Conservation (phyloP, 1,139 yeast species). For the Sugiyamaella xylanicola region DNA sequence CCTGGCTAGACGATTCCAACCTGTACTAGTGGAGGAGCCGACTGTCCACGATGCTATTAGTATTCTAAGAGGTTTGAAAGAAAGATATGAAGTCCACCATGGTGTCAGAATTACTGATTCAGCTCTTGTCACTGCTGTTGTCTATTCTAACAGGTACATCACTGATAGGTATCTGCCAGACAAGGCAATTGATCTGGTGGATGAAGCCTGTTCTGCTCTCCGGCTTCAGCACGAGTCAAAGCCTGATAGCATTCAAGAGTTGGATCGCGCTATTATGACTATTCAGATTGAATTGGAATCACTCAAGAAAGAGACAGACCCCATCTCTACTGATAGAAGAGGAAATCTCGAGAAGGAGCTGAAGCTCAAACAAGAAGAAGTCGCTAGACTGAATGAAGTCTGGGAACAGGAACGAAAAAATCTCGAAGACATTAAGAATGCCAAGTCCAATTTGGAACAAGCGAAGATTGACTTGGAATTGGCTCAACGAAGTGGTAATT, state of each 20-base stretch:
- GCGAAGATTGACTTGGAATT: conserved; percentile 82
- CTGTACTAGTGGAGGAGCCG: conserved; percentile 88
- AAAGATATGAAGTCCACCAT: conserved; percentile 93
- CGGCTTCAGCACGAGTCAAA: conserved; percentile 94
- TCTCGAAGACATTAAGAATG: conserved; percentile 72
- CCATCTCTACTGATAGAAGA: conserved; percentile 74
- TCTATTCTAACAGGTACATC: conserved; percentile 84
- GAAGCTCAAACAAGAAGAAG: conserved; percentile 61
- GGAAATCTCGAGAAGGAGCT: conserved; percentile 65
- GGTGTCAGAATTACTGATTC: conserved; percentile 96
- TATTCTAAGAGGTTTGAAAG: conserved; percentile 89
- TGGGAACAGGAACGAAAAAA: conserved; percentile 85
- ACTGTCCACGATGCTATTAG: conserved; percentile 89
- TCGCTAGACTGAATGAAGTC: conserved; percentile 66
- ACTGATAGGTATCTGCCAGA: conserved; percentile 93
- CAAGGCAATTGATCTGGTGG: conserved; percentile 93
- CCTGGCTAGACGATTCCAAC: conserved; percentile 86
- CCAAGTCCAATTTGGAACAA: conserved; percentile 80
- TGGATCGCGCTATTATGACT: conserved; percentile 90
- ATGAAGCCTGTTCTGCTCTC: conserved; percentile 95
- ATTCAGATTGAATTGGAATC: conserved; percentile 94
- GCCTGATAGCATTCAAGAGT: conserved; percentile 89
- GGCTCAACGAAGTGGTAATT: conserved; percentile 81
- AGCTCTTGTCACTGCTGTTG: conserved; percentile 92
- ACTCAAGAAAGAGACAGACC: conserved; percentile 87